Conservation (phyloP, 768 basidiomycete genomes). For the Mycena maculata region DNA sequence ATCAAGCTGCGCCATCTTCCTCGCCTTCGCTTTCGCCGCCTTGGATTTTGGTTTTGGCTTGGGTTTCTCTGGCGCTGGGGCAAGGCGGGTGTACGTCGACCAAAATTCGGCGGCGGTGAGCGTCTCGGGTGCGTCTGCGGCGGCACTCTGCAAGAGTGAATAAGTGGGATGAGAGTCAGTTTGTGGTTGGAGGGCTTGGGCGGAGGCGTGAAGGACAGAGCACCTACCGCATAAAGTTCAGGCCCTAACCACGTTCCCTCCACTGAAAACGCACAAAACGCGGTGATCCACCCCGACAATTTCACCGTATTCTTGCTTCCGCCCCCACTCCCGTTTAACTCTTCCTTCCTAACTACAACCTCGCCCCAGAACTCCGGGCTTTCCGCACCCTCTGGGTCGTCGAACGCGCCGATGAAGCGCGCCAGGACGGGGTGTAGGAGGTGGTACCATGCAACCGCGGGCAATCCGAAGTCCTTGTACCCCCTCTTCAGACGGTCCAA, state of each 20-base stretch:
- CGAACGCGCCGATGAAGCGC: slow-evolving; percentile 20
- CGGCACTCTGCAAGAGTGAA: slow-evolving; percentile 12
- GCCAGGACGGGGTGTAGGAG: slow-evolving; percentile 22
- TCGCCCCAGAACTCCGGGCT: slow-evolving; percentile 20
- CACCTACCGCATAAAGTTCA: slow-evolving; percentile 15
- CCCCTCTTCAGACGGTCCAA: slow-evolving; percentile 12
- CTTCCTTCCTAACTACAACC: slow-evolving; percentile 13
- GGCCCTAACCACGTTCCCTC: slow-evolving; percentile 23
- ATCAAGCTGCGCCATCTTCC: slow-evolving; percentile 18
- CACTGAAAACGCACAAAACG: slow-evolving; percentile 27
- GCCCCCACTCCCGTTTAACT: slow-evolving; percentile 7
- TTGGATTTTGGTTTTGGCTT: slow-evolving; percentile 24
- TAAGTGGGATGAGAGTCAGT: slow-evolving; percentile 14
- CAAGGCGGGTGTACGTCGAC: slow-evolving; percentile 15
- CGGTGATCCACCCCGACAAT: slow-evolving; percentile 24
- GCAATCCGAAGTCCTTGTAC: slow-evolving; percentile 18
- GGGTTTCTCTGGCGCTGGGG: slow-evolving; percentile 3
- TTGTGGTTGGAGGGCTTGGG: neutral
- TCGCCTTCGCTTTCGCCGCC: slow-evolving; percentile 16
- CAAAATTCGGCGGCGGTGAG: slow-evolving; percentile 22
- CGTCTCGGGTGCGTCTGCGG: slow-evolving; percentile 13
- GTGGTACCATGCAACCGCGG: slow-evolving; percentile 26
- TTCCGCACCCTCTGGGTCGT: slow-evolving; percentile 19
- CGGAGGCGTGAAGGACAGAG: slow-evolving; percentile 1
- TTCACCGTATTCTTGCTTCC: slow-evolving; percentile 17